Evolutionary conservation across 2,329 filamentous ascomycete species (phyloP), one percentile per base, ranked within the genome.

Genomic region (Talaromyces sp.): DNA sequence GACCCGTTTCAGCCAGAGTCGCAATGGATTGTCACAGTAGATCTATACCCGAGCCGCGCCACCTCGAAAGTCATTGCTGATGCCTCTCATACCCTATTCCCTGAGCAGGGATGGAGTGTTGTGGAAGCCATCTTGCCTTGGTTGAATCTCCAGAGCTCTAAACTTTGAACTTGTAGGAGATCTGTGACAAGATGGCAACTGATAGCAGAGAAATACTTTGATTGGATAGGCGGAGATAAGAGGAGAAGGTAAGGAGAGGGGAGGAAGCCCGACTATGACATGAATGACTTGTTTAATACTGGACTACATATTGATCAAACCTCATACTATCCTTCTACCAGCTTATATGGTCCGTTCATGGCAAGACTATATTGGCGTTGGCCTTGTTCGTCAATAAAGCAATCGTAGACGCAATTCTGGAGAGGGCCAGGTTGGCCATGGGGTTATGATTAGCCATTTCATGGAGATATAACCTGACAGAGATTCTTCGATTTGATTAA

Each of bases 1-100:
- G 52, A 57, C 52, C 52, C 52, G 1, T 57, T 57, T 57, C 52
- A 39, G 33, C 52, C 52, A 37, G 10, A 57, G 33, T 31, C 25
- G 13, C 9, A 57, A 33, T 57, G 52, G 52, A 57, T 39, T 39
- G 27, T 57, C 13, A 57, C 52, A 37, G 25, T 33, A 3, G 17
- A 31, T 39, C 10, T 31, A n/a, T 57, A 57, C 33, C 31, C 52
- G 15, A 33, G 5, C 52, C 31, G 52, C 2, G 52, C 33, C 6
- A 57, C 52, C 31, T 57, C 52, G n/a, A 57, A 33, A 37, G n/a
- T 39, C 33, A 57, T 57, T 10, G 17, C 17, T 27, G 54, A 58
- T 58, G 52, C 52, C 13, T 58, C 54, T 41, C 33, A 58, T 39
- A 35, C 54, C 8, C 54, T 58, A 3, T 58, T 58, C 54, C 54